Evolutionary conservation across 129 eudicot species (phyloP).

Genomic region (Rutidosis leptorrhynchoides): DNA sequence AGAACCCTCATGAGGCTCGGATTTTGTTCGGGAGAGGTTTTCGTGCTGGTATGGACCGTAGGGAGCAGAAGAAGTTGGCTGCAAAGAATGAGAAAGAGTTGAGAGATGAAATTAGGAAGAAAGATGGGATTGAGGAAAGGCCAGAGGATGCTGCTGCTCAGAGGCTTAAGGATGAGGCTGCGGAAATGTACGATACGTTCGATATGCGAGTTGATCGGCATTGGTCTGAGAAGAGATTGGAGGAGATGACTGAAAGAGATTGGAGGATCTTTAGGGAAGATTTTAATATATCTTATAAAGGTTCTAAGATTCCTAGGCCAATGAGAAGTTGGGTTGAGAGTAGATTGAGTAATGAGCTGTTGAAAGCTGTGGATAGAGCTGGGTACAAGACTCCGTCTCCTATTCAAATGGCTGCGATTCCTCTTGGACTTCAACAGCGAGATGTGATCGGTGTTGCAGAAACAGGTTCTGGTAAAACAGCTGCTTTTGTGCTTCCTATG

Average conservation of each 20-base stretch:
- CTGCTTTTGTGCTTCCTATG: conserved; percentile 66
- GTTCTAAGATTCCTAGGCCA: conserved; percentile 51
- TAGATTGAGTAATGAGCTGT: conserved; percentile 37
- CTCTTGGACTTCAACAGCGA: conserved; percentile 53
- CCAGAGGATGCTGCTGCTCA: conserved; percentile 56
- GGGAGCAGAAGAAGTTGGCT: conserved; percentile 65
- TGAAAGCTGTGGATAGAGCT: conserved; percentile 60
- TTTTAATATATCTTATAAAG: conserved; percentile 52
- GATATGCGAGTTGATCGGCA: conserved; percentile 63
- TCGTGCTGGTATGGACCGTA: conserved; percentile 58
- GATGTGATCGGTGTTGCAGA: conserved; percentile 61
- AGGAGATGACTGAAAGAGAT: conserved; percentile 60
- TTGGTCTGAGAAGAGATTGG: conserved; percentile 63
- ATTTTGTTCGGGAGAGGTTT: conserved; percentile 56
- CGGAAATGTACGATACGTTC: conserved; percentile 44
- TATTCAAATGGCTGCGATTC: conserved; percentile 65
- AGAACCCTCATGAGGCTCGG: conserved; percentile 58
- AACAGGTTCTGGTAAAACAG: conserved; percentile 64
- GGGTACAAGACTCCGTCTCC: conserved; percentile 57
- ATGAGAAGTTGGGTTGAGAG: conserved; percentile 65
- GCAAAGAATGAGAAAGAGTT: conserved; percentile 55
- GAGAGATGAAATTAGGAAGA: conserved; percentile 53
- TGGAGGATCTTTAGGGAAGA: conserved; percentile 66
- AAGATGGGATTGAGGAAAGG: conserved; percentile 51
- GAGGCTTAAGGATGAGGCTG: conserved; percentile 51